Conservation (phyloP, 331 rosid species). For the Prunus yedoensis region DNA sequence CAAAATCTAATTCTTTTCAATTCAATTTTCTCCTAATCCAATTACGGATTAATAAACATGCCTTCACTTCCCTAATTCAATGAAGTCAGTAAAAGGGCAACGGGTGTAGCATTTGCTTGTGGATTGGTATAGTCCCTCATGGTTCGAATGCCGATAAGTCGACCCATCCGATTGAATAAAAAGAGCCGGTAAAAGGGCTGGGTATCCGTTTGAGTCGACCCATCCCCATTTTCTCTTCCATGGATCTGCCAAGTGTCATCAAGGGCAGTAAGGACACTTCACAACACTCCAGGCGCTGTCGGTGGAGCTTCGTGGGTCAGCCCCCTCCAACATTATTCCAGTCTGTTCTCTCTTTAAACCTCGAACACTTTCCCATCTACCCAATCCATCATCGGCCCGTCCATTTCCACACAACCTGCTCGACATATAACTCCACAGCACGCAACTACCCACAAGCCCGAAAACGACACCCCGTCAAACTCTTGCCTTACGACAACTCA, state of each 20-base stretch:
- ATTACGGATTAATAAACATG: no score
- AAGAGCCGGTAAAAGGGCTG: no score
- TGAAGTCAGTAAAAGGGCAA: no score
- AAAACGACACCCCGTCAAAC: conserved; percentile 27
- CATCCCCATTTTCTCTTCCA: neutral
- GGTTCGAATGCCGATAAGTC: no score
- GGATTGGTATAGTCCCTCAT: no score
- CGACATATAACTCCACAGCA: conserved; percentile 5
- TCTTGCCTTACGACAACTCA: neutral
- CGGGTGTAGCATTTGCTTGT: no score
- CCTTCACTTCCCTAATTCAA: no score
- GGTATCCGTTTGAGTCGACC: neutral
- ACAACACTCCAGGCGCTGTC: conserved; percentile 10
- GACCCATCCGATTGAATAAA: no score
- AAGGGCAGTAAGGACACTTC: neutral
- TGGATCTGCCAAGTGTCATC: neutral
- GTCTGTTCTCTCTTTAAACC: conserved; percentile 28
- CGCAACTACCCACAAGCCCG: neutral
- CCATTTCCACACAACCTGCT: conserved; percentile 2
- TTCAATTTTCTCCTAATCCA: no score
- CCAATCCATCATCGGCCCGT: conserved; percentile 23
- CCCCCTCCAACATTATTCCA: conserved; percentile 20
- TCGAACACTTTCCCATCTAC: neutral
- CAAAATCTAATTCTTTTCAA: no score
- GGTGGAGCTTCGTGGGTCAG: conserved; percentile 29